These are phyloP conservation scores for Mrakia hoshinonis DNA, from an alignment of 768 basidiomycete species.

Conservation along the genomic window DNA sequence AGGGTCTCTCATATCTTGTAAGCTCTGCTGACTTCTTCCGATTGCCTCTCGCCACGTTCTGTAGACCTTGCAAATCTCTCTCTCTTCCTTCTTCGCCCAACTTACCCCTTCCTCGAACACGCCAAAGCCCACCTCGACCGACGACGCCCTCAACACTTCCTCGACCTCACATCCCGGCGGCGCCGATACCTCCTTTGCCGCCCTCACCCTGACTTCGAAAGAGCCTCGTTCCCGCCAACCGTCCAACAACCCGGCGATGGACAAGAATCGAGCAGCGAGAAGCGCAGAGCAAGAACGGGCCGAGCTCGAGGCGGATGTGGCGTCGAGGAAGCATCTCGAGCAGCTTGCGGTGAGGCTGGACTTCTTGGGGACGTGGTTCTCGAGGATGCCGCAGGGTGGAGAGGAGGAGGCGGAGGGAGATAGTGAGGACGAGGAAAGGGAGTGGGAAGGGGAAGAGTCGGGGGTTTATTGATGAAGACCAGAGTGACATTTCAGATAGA, in stretches of 20 bases:
- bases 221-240: not conserved
- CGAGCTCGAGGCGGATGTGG: constrained; percentile 23
- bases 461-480: not conserved
- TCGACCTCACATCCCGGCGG: not conserved
- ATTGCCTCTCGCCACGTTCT: not conserved
- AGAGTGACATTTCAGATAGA: not conserved
- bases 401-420: not conserved
- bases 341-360: constrained; percentile 13
- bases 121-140: not conserved
- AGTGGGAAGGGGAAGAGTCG: not conserved
- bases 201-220: not conserved
- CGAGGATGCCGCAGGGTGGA: not conserved
- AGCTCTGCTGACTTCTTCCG: not conserved
- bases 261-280: not conserved
- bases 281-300: not conserved
- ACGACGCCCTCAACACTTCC: not conserved
- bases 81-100: not conserved
- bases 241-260: not conserved
- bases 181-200: not conserved
- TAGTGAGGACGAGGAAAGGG: not conserved
- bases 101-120: constrained; percentile 1
- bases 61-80: not conserved
- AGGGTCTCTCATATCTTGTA: not conserved
- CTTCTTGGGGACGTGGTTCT: constrained; percentile 12
- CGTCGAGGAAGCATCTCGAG: constrained; percentile 10